Conservation (phyloP, 352 stramenopile genomes). For the Salisapilia sapeloensis region DNA sequence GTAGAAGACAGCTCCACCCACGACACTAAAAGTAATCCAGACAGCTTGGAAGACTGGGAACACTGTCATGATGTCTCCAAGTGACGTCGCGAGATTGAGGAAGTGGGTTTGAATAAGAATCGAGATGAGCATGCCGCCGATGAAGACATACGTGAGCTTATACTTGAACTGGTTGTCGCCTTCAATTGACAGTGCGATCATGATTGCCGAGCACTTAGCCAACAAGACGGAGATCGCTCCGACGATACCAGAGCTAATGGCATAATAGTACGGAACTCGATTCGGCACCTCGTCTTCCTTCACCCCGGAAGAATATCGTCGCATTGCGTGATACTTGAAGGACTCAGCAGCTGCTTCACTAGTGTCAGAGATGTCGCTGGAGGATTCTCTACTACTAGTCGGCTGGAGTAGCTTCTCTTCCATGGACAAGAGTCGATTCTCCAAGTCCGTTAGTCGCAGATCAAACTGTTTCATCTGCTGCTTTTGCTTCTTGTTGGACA, state of each 20-base stretch:
- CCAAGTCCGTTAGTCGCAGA: conserved; percentile 39
- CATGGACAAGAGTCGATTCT: conserved; percentile 44
- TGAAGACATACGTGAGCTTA: conserved; percentile 68
- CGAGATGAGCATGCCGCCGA: conserved; percentile 73
- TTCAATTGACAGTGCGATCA: conserved; percentile 69
- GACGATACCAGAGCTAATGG: conserved; percentile 73
- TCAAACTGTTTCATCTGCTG: conserved; percentile 69
- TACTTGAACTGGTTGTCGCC: conserved; percentile 80
- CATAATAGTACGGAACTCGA: conserved; percentile 72
- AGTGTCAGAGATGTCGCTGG: conserved; percentile 1
- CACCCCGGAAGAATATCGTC: conserved; percentile 1
- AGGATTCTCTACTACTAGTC: conserved; percentile 4
- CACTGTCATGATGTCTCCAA: conserved; percentile 81
- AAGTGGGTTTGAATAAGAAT: conserved; percentile 80
- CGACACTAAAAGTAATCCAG: conserved; percentile 80
- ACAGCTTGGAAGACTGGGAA: conserved; percentile 80
- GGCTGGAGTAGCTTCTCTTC: conserved; percentile 33
- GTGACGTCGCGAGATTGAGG: conserved; percentile 67
- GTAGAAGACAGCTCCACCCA: conserved; percentile 75
- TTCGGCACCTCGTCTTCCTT: conserved; percentile 6
- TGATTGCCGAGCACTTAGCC: conserved; percentile 73
- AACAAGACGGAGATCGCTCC: conserved; percentile 71
- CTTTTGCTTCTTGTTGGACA: conserved; percentile 66
- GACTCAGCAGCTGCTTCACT: not conserved
- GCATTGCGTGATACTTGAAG: not conserved